These are phyloP conservation scores for Bipolaris victoriae DNA, from an alignment of 2,329 filamentous ascomycete genomes.

Conservation along the genomic window DNA sequence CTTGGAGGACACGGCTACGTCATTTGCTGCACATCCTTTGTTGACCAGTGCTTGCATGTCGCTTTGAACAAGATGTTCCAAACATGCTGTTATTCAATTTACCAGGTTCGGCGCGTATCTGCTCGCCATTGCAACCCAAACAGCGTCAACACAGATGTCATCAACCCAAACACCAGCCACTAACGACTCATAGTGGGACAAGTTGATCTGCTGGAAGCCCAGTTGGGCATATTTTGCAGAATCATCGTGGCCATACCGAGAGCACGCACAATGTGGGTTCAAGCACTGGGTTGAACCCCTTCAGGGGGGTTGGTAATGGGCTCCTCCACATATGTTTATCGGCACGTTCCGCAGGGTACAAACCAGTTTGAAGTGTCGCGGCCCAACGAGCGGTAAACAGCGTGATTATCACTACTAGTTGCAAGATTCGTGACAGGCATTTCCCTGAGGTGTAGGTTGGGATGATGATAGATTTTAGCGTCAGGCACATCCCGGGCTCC, in stretches of 20 bases:
- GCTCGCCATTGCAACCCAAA: not conserved
- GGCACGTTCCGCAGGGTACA: not conserved
- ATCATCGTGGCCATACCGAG: not conserved
- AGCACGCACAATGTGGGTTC: not conserved
- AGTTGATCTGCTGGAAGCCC: not conserved
- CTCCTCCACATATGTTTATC: not conserved
- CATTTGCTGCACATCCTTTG: not conserved
- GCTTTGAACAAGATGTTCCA: not conserved
- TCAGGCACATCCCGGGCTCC: not conserved
- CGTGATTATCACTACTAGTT: not conserved
- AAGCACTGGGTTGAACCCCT: not conserved
- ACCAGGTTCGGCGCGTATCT: not conserved
- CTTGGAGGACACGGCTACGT: not conserved
- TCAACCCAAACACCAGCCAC: not conserved
- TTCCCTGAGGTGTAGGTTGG: not conserved
- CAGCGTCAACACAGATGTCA: not conserved
- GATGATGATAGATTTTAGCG: not conserved
- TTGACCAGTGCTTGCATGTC: too few species aligned
- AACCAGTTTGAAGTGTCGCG: not conserved
- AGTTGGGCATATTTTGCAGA: not conserved
- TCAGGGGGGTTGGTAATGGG: not conserved
- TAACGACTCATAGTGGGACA: not conserved
- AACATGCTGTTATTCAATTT: not conserved
- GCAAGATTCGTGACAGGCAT: not conserved
- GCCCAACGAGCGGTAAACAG: not conserved